Conservation (phyloP, 202 grass and related monocot species). For the Dendrocalamus latiflorus region DNA sequence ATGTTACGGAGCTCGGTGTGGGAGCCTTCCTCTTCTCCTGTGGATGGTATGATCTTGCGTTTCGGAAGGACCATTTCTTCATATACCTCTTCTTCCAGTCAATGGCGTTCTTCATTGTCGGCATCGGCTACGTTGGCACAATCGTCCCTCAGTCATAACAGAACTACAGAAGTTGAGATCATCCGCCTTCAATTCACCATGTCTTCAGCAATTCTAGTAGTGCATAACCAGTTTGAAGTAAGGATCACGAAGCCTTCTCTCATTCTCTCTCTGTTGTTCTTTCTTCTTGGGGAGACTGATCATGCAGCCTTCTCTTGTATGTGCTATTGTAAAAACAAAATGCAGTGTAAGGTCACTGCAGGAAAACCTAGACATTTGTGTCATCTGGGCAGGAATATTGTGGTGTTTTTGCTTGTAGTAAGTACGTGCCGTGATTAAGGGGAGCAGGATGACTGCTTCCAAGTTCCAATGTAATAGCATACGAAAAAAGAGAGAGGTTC, state of each 20-base stretch:
- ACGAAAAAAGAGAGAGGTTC: slow-evolving; percentile 36
- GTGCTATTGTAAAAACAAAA: slow-evolving; percentile 44
- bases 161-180: slow-evolving; percentile 13
- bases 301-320: slow-evolving; percentile 28
- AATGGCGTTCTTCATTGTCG: slow-evolving; percentile 78
- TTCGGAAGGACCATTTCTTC: slow-evolving; percentile 83
- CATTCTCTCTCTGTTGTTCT: background rate
- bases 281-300: slow-evolving; percentile 14
- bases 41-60: slow-evolving; percentile 80
- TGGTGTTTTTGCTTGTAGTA: slow-evolving; percentile 37
- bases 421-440: slow-evolving; percentile 29
- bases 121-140: slow-evolving; percentile 85
- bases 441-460: slow-evolving; percentile 30
- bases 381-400: slow-evolving; percentile 17
- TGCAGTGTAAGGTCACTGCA: slow-evolving; percentile 52
- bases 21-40: slow-evolving; percentile 77
- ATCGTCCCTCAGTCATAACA: slow-evolving; percentile 65
- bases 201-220: slow-evolving; percentile 26
- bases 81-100: slow-evolving; percentile 91
- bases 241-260: slow-evolving; percentile 28
- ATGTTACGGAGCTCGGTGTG: slow-evolving; percentile 75
- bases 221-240: slow-evolving; percentile 45
- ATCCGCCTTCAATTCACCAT: background rate
- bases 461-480: slow-evolving; percentile 40
- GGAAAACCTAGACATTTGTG: slow-evolving; percentile 19